Base-by-base conservation (phyloP, 2,329 filamentous ascomycete species). In the Calonectria pteridis region DNA sequence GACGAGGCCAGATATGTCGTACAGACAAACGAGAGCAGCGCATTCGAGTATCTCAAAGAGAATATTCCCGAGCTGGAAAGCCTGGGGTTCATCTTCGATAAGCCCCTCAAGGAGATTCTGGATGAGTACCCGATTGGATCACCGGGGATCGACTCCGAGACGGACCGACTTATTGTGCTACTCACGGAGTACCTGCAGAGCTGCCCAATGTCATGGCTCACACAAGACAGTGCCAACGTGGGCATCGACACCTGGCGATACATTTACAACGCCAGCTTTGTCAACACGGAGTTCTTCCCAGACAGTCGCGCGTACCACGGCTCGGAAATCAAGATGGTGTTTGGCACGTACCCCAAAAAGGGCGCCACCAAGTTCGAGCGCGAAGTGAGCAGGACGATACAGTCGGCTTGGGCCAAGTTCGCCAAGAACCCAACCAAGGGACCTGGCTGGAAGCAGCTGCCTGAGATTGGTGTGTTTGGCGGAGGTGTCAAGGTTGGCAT, bases 221-320 rank as follows among this genome's bases (percentile, higher is more conserved):
- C 63, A 10, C 43, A 82, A 3, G 84, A 84, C 3, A 85, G 84
- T 13, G 70, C 76, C 0, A 43, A 71, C 0, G 78, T 82, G 5
- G 83, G 79, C 11, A 82, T 88, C 9, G 83, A 85, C 0, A 81
- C 84, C 11, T 89, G 86, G 85, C 82, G 84, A 33, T 88, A 86
- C 70, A 83, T 85, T 35, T 89, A 87, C 78, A 84, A 87, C 67
- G 88, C 84, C 7, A 86, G 88, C 78, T 90, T 87, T 82, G 75
- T 84, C 18, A 89, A 89, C 73, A 84, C 85, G 72, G 85, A 68
- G 33, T 86, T 76, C 81, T 84, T 18, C 80, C 79, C 64, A 81
- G 79, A 76, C 13, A 80, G 78, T 33, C 86, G 86, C 14, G 86
- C 87, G 0, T 89, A 88, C 71, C 88, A 90, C 72, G 86, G 85